Conservation (phyloP, 306 rosid species). For the Herpetospermum pedunculosum region DNA sequence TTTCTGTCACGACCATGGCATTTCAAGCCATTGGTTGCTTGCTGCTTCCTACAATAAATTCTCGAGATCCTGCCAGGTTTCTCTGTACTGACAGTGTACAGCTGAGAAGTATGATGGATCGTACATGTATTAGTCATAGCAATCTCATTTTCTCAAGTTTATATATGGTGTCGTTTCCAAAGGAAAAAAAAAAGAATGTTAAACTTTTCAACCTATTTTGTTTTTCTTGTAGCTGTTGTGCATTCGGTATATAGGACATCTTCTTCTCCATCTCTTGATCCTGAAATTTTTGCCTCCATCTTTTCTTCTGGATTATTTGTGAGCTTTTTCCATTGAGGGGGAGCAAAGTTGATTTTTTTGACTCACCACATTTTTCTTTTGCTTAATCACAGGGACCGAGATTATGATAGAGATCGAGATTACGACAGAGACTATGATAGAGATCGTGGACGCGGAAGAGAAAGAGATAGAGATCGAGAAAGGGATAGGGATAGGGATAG, state of each 20-base stretch:
- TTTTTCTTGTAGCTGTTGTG: not conserved
- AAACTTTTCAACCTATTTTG: not conserved
- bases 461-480: constrained; percentile 61
- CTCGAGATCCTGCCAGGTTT: constrained; percentile 91
- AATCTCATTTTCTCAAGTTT: constrained; percentile 1
- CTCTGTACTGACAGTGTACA: constrained; percentile 99
- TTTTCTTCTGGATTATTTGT: too few relatives aligned
- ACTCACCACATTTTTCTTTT: not conserved
- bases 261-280: not conserved
- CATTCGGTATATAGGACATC: not conserved
- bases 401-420: constrained; percentile 74
- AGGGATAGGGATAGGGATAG: constrained; percentile 42
- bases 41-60: constrained; percentile 69
- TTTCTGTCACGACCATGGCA: constrained; percentile 47
- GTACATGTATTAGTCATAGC: constrained; percentile 23
- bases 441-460: constrained; percentile 57
- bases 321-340: not conserved
- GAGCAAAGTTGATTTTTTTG: not conserved
- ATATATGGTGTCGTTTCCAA: not conserved
- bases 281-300: not conserved
- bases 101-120: constrained; percentile 99
- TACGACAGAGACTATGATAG: constrained; percentile 65
- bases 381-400: constrained; percentile 53
- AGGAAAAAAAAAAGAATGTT: not conserved
- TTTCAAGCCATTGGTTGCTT: constrained; percentile 53